These are phyloP conservation scores for Xylaria sp. DNA, from an alignment of 2,329 filamentous ascomycete species.

Conservation along the genomic window DNA sequence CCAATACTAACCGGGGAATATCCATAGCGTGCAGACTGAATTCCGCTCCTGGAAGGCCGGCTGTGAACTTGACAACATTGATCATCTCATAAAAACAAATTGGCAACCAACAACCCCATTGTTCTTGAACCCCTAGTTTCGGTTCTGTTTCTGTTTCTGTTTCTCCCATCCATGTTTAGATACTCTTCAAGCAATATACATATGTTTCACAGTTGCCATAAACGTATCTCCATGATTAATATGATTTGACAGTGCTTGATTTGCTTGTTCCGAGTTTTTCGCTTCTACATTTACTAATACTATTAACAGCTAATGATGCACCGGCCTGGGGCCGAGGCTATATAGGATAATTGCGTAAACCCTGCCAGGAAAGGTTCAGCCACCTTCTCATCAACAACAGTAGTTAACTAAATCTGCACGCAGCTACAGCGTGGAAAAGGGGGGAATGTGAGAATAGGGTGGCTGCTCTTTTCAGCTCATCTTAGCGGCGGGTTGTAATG, in stretches of 20 bases:
- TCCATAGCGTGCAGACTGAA: background rate
- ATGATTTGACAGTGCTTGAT: background rate
- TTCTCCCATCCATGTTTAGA: background rate
- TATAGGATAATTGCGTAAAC: too few species aligned
- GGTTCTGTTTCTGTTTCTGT: background rate
- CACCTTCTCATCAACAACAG: too few species aligned
- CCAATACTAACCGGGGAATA: background rate
- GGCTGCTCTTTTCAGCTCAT: background rate
- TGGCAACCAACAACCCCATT: background rate
- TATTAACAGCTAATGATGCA: too few species aligned
- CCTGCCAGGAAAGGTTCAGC: too few species aligned
- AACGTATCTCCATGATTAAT: background rate
- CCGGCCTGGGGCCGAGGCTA: too few species aligned
- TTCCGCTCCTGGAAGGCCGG: too few species aligned
- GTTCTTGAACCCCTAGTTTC: background rate
- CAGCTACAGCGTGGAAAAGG: too few species aligned
- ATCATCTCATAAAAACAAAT: background rate
- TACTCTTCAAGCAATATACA: background rate
- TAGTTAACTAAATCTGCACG: too few species aligned
- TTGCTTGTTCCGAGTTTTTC: background rate
- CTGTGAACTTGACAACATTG: too few species aligned
- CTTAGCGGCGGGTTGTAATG: background rate
- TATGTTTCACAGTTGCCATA: background rate
- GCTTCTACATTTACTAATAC: too few species aligned
- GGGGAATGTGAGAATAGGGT: too few species aligned